phyloP scores from a whole-genome alignment of 257 asterid species.

The Solanum chmielewskii region DNA sequence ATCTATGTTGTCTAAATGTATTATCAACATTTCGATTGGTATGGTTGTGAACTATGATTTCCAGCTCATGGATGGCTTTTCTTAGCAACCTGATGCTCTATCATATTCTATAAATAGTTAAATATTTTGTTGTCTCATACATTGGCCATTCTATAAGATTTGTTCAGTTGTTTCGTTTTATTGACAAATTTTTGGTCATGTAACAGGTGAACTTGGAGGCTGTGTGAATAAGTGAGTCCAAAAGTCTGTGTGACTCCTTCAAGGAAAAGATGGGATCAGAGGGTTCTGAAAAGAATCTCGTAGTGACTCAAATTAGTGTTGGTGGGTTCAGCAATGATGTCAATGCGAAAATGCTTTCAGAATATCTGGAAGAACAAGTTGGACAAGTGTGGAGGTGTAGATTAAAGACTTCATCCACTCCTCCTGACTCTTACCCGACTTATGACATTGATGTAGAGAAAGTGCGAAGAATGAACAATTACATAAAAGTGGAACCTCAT shows the following conservation, averaged over 20 bases:
- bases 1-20: not conserved
- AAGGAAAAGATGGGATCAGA: slow-evolving; percentile 35
- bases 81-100: not conserved
- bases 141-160: not conserved
- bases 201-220: slow-evolving; percentile 2
- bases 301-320: slow-evolving; percentile 71
- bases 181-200: not conserved
- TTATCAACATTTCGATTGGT: not conserved
- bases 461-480: slow-evolving; percentile 26
- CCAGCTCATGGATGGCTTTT: not conserved
- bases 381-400: slow-evolving; percentile 89
- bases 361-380: slow-evolving; percentile 41
- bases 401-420: slow-evolving; percentile 90
- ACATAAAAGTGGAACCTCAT: slow-evolving; percentile 64
- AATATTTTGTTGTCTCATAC: not conserved
- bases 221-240: not conserved
- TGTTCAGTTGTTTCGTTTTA: not conserved
- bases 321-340: slow-evolving; percentile 51
- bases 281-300: slow-evolving; percentile 20
- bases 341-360: slow-evolving; percentile 55
- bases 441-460: slow-evolving; percentile 22
- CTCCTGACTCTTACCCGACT: slow-evolving; percentile 58
- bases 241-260: not conserved
- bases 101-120: not conserved
- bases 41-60: not conserved